Conservation (phyloP, 1,284 basidiomycete genomes). For the Austroboletus novae-zelandiae region DNA sequence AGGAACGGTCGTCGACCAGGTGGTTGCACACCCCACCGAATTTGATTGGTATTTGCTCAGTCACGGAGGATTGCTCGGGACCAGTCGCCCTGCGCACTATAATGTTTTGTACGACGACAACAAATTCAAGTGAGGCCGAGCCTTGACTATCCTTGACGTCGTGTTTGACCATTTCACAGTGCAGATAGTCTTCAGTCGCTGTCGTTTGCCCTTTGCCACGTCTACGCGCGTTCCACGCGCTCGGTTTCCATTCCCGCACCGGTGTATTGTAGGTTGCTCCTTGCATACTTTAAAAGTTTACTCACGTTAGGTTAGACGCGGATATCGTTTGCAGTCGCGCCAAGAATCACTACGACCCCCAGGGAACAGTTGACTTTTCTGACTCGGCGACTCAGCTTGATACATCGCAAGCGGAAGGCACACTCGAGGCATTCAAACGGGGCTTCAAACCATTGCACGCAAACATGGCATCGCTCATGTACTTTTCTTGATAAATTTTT, state of each 20-base stretch:
- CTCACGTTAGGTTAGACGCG: conserved; percentile 50
- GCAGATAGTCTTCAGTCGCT: conserved; percentile 67
- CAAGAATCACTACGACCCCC: conserved; percentile 77
- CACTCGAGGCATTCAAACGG: conserved; percentile 52
- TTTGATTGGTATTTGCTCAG: conserved; percentile 81
- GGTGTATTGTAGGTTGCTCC: conserved; percentile 66
- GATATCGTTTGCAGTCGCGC: conserved; percentile 81
- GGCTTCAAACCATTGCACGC: conserved; percentile 57
- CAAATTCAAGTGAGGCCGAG: conserved; percentile 41
- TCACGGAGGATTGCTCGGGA: conserved; percentile 69
- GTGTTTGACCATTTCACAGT: conserved; percentile 33
- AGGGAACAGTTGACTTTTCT: conserved; percentile 49
- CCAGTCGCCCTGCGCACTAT: conserved; percentile 68
- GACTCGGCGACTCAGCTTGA: conserved; percentile 49
- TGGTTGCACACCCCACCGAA: conserved; percentile 69
- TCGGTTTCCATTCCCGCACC: conserved; percentile 84
- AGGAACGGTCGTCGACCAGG: conserved; percentile 72
- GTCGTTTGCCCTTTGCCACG: conserved; percentile 75
- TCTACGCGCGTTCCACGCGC: conserved; percentile 78
- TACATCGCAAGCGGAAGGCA: conserved; percentile 37
- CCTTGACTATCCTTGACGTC: neutral
- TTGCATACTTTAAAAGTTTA: neutral
- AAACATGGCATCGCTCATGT: conserved; percentile 56
- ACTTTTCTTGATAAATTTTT: conserved; percentile 48
- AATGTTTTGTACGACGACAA: conserved; percentile 62